Conservation (phyloP, 2,329 filamentous ascomycete species). For the Ceratocystis colombiana region DNA sequence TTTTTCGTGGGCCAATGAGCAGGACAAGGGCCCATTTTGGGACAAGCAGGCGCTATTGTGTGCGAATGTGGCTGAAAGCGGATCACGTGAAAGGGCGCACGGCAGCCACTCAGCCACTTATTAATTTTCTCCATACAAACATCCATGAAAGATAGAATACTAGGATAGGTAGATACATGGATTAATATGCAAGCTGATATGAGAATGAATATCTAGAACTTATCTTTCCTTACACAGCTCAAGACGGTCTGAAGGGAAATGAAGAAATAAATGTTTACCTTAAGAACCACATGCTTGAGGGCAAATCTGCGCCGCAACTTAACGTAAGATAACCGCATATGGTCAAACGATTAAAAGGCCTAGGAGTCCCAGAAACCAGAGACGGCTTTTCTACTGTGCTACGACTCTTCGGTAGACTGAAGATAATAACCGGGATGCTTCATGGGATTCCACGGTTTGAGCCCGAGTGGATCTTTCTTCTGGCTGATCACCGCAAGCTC, state of each 20-base stretch:
- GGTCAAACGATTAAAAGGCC: not conserved
- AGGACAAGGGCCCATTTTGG: constrained; percentile 24
- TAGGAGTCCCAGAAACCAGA: too few species aligned
- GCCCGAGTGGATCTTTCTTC: constrained; percentile 45
- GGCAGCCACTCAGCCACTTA: constrained; percentile 23
- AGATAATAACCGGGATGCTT: constrained; percentile 50
- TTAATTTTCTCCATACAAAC: not conserved
- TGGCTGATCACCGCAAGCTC: constrained; percentile 45
- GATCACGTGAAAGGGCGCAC: constrained; percentile 24
- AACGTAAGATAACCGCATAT: not conserved
- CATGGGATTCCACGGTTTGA: constrained; percentile 49
- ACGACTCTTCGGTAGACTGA: constrained; percentile 11
- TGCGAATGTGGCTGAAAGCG: constrained; percentile 20
- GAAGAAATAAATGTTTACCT: not conserved
- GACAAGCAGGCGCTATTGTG: constrained; percentile 22
- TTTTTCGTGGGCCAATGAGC: constrained; percentile 27
- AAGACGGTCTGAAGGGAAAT: not conserved
- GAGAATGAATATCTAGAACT: not conserved
- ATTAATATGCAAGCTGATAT: not conserved
- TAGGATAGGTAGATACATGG: not conserved
- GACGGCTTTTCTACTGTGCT: not conserved
- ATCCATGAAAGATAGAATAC: not conserved
- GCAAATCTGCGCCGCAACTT: constrained; percentile 3
- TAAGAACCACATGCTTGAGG: constrained; percentile 7
- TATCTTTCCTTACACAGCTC: not conserved